Base-by-base conservation (phyloP, 768 basidiomycete genomes). In the Mycena floridula region DNA sequence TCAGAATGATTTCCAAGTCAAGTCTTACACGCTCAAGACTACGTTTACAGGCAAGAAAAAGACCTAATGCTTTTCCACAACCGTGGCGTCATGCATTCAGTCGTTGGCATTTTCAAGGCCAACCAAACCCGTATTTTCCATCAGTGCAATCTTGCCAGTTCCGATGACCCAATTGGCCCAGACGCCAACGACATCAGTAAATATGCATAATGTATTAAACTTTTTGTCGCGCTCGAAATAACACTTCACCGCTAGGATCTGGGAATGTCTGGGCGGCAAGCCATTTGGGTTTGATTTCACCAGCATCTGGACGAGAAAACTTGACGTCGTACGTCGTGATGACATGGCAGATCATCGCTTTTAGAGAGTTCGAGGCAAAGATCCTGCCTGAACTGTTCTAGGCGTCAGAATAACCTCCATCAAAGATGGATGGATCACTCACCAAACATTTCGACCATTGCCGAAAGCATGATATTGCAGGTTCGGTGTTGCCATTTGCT, bases 31-130 rank as follows among this genome's bases (percentile, higher is more conserved):
- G 4, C n/a, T n/a, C n/a, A n/a, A 15, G 32, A 35, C 3, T 35
- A 18, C 32, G 7, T 7, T 35, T 35, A 18, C 32, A 35, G 32
- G 72, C 60, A 66, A 24, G 72, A 74, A 57, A 77, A 79, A 26
- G 88, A 91, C 53, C 71, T 93, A 16, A 79, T 89, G 3, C 59
- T 94, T 24, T 92, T 94, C 76, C 86, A 92, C 60, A 92, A 93
- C 64, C 76, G 88, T 7, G 88, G 88, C 8, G 70, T 89, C 8
- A 63, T 90, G 32, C 90, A 92, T 55, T 74, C 82, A 4, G 89
- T 92, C 42, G 81, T 85, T n/a, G 84, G 85, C 11, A 78, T 82
- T 2, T 89, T 93, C 61, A 71, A 60, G 46, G 67, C 70, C 25
- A 78, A 81, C 35, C 72, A 85, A 60, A 76, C 87, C 5, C 72